A percentile compares a stretch with the other conserved stretches of the same genome.
Conservation (phyloP, 306 rosid genomes). For the Prinsepia uniflora region DNA sequence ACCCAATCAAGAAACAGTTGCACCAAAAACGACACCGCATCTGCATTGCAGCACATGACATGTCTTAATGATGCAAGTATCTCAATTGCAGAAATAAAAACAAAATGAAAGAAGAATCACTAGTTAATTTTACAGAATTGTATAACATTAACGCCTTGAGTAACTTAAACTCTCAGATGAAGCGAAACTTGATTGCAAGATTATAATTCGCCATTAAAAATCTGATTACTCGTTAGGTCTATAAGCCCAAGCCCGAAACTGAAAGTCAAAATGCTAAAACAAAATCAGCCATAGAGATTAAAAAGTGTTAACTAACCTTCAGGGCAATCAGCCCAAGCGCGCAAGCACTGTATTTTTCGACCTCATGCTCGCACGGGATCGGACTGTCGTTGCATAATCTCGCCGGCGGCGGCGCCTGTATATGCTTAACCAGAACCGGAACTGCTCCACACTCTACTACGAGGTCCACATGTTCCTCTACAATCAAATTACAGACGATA, state of each 20-base stretch:
- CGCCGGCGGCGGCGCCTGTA: not conserved
- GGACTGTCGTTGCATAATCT: not conserved
- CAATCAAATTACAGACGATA: not conserved
- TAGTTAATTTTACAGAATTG: not conserved
- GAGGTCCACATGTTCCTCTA: slow-evolving; percentile 42
- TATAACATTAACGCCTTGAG: not conserved
- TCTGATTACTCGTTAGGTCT: too few species aligned
- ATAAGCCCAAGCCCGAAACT: not conserved
- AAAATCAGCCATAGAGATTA: not conserved
- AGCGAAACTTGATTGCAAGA: not conserved
- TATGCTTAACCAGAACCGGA: slow-evolving; percentile 41
- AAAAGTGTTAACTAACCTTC: slow-evolving; percentile 32
- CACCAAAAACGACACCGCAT: not conserved
- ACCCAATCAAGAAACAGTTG: not conserved
- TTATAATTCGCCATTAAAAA: not conserved
- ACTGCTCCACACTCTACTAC: slow-evolving; percentile 36
- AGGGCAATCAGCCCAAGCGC: slow-evolving; percentile 49
- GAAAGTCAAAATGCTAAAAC: not conserved
- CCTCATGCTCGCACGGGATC: slow-evolving; percentile 21
- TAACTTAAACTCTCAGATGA: not conserved
- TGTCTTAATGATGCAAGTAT: not conserved
- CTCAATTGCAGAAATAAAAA: not conserved
- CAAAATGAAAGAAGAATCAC: not conserved
- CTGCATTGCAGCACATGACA: not conserved
- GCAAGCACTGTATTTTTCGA: slow-evolving; percentile 40